phyloP scores from a whole-genome alignment of 768 basidiomycete species.

The Lyophyllum semitale region DNA sequence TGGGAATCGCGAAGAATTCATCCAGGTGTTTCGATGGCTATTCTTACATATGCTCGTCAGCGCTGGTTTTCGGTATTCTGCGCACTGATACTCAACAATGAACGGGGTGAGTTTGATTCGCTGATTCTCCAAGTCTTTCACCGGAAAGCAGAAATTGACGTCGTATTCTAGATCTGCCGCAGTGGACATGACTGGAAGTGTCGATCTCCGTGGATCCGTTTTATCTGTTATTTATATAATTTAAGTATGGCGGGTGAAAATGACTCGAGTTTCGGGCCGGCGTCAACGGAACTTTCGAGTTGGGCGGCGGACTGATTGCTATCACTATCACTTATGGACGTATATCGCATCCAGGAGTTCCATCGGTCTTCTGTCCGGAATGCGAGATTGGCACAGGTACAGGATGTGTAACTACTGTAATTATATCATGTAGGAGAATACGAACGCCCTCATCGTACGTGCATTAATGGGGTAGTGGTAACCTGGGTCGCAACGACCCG shows the following conservation, averaged over 20 bases:
- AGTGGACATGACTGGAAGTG: neutral
- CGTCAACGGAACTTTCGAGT: too few species aligned
- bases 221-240: too few species aligned
- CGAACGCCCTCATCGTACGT: too few species aligned
- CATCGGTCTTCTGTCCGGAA: too few species aligned
- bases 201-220: neutral
- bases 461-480: too few species aligned
- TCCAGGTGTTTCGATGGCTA: slow-evolving; percentile 49
- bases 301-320: too few species aligned
- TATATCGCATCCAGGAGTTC: too few species aligned
- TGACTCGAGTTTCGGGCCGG: neutral
- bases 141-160: slow-evolving; percentile 52
- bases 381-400: too few species aligned
- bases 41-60: neutral
- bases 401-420: too few species aligned
- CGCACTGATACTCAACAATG: slow-evolving; percentile 32
- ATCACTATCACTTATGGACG: too few species aligned
- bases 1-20: slow-evolving; percentile 32
- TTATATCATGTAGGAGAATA: too few species aligned
- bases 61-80: neutral
- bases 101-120: slow-evolving; percentile 53
- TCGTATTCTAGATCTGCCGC: slow-evolving; percentile 30
- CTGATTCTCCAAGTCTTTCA: slow-evolving; percentile 45
- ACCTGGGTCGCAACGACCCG: too few species aligned
- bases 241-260: neutral